Evolutionary conservation across 305 asterid genomes (phyloP).

Genomic region (Fraxinus nigra): DNA sequence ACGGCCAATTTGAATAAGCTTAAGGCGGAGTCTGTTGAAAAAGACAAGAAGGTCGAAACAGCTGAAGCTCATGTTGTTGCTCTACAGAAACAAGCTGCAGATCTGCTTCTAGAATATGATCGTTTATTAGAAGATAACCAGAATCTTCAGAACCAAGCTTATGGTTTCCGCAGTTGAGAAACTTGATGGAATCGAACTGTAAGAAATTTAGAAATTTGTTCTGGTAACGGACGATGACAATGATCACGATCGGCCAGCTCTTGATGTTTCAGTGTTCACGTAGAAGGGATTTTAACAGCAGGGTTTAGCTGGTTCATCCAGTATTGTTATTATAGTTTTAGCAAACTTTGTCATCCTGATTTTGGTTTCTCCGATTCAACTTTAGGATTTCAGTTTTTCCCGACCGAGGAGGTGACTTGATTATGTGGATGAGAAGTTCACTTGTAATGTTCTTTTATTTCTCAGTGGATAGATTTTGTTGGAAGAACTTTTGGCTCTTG

Average conservation of each 20-base stretch:
- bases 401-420: neutral
- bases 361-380: neutral
- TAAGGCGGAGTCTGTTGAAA: constrained; percentile 54
- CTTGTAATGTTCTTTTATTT: neutral
- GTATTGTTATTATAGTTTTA: neutral
- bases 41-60: constrained; percentile 68
- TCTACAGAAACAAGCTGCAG: constrained; percentile 87
- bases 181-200: neutral
- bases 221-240: neutral
- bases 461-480: neutral
- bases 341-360: neutral
- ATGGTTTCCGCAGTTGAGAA: constrained; percentile 43
- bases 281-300: neutral
- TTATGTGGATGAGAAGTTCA: neutral
- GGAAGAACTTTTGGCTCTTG: neutral
- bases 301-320: neutral
- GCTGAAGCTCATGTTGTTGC: constrained; percentile 78
- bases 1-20: constrained; percentile 61
- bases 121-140: constrained; percentile 86
- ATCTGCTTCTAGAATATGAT: constrained; percentile 83
- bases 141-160: constrained; percentile 68
- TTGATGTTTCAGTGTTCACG: neutral
- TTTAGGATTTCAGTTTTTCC: neutral
- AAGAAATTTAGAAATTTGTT: constrained; percentile 17
- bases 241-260: neutral